phyloP scores from a whole-genome alignment of 2,329 filamentous ascomycete genomes.

The Diaporthe aspalathi region DNA sequence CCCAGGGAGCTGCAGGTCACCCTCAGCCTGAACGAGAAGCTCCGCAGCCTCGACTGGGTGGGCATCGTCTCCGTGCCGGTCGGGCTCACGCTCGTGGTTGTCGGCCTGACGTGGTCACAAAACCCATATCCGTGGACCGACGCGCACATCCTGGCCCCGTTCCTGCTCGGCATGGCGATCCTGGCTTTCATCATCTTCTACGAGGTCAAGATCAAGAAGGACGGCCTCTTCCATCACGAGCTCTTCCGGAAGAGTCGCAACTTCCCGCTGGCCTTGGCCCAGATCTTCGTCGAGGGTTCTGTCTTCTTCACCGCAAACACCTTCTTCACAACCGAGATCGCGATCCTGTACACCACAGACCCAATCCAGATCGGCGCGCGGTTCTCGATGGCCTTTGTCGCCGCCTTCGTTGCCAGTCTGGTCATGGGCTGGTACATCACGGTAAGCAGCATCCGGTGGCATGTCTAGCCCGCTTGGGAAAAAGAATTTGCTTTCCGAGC shows the following conservation, averaged over 20 bases:
- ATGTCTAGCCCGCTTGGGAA: too few species aligned
- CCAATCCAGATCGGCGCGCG: neutral
- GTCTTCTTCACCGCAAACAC: constrained; percentile 15
- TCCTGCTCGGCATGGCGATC: neutral
- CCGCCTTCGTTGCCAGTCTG: neutral
- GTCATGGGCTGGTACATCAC: constrained; percentile 1
- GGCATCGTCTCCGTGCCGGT: neutral
- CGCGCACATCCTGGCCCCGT: neutral
- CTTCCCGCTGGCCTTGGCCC: neutral
- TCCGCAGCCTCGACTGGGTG: neutral
- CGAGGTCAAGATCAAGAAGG: constrained; percentile 3
- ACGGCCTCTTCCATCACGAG: neutral
- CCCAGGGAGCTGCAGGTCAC: neutral
- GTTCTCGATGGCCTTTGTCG: neutral
- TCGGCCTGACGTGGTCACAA: constrained; percentile 3
- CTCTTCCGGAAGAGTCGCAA: neutral
- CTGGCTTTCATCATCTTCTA: neutral
- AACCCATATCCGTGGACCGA: neutral
- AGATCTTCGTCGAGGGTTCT: neutral
- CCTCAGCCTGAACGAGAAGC: neutral
- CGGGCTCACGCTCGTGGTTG: neutral
- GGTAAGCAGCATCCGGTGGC: too few species aligned
- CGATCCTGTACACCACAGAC: neutral
- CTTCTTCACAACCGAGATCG: neutral
- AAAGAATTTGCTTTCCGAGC: too few species aligned